Conservation (phyloP, 2,329 filamentous ascomycete species). For the Penicillium sp. region DNA sequence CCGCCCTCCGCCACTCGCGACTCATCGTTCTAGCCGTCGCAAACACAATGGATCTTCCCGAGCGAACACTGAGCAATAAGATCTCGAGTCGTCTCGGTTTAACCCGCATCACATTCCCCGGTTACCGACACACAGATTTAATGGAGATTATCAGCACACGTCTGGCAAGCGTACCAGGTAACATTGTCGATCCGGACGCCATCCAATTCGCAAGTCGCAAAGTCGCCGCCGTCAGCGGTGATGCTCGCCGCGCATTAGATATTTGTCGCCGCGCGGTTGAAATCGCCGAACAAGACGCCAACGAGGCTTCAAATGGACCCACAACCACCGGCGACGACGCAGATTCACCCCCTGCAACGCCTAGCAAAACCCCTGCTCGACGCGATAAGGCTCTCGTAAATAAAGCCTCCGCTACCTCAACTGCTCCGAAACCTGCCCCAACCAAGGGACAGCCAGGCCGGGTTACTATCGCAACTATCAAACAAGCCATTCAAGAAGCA, state of each 20-base stretch:
- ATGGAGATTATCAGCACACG: conserved; percentile 98
- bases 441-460: conserved; percentile 49
- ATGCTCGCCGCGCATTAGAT: conserved; percentile 88
- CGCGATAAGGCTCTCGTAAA: conserved; percentile 23
- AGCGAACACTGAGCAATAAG: conserved; percentile 95
- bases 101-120: conserved; percentile 93
- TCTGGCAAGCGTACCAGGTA: conserved; percentile 81
- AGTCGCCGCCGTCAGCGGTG: conserved; percentile 93
- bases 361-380: conserved; percentile 47
- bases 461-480: conserved; percentile 92
- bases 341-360: conserved; percentile 47
- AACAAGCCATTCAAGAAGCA: conserved; percentile 91
- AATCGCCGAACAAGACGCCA: conserved; percentile 78
- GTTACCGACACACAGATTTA: conserved; percentile 94
- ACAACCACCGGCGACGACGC: conserved; percentile 31
- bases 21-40: conserved; percentile 96
- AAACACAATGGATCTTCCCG: conserved; percentile 98
- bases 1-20: conserved; percentile 83
- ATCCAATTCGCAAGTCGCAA: conserved; percentile 96
- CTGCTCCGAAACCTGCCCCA: conserved; percentile 22
- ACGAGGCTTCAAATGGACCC: conserved; percentile 36
- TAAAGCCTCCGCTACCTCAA: conserved; percentile 14
- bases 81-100: conserved; percentile 90
- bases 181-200: conserved; percentile 89
- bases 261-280: conserved; percentile 96